These are phyloP conservation scores for Chrysanthemum seticuspe DNA, from an alignment of 129 eudicot species.

Conservation along the genomic window DNA sequence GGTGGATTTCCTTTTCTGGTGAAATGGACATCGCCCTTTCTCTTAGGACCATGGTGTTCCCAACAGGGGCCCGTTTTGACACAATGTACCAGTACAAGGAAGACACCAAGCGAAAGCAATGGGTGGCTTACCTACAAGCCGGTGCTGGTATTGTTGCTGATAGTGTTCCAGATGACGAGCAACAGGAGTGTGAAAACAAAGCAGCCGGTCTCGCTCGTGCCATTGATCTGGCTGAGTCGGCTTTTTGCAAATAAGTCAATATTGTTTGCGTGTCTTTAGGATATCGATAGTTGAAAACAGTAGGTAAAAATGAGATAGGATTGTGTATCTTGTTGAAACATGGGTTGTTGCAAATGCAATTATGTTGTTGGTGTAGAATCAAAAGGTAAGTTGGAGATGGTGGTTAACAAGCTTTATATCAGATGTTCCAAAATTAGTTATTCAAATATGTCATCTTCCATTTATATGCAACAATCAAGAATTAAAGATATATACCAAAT, in stretches of 20 bases:
- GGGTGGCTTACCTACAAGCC: slow-evolving; percentile 94
- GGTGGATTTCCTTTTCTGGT: slow-evolving; percentile 69
- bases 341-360: slow-evolving; percentile 3
- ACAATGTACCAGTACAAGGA: slow-evolving; percentile 64
- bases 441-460: neutral
- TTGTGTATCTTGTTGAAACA: neutral
- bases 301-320: slow-evolving; percentile 2
- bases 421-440: neutral
- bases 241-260: slow-evolving; percentile 41
- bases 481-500: neutral
- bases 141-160: slow-evolving; percentile 99
- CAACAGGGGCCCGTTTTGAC: slow-evolving; percentile 53
- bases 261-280: neutral
- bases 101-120: slow-evolving; percentile 50
- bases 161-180: slow-evolving; percentile 80
- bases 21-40: slow-evolving; percentile 84
- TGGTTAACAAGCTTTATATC: slow-evolving; percentile 2
- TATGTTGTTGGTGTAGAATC: slow-evolving; percentile 9
- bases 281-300: neutral
- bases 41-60: slow-evolving; percentile 73
- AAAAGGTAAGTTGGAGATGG: neutral
- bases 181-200: slow-evolving; percentile 75
- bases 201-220: slow-evolving; percentile 87
- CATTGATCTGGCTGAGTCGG: slow-evolving; percentile 81
- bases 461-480: neutral